phyloP scores from a whole-genome alignment of 257 asterid genomes.

The Gentiana macrophylla region DNA sequence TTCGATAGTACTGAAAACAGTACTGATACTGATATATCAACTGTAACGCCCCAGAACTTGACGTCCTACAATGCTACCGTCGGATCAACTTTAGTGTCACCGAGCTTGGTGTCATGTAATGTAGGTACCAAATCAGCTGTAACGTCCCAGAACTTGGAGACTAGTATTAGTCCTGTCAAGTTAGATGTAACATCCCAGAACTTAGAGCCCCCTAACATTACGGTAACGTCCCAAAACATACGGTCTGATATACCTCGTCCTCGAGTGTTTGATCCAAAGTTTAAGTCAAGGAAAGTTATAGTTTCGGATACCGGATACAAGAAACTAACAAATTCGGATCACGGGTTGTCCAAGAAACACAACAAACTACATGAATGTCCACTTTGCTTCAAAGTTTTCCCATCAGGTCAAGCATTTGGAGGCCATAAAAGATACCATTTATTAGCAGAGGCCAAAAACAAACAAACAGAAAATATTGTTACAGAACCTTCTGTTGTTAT shows the following conservation, averaged over 20 bases:
- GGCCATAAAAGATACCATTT: conserved; percentile 87
- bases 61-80: no score
- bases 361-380: conserved; percentile 58
- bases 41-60: neutral
- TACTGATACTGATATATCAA: conserved; percentile 23
- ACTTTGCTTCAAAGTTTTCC: conserved; percentile 58
- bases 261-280: no score
- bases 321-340: neutral
- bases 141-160: conserved; percentile 10
- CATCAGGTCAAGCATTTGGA: conserved; percentile 85
- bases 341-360: no score
- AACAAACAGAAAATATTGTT: neutral
- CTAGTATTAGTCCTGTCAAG: neutral
- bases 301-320: conserved; percentile 4
- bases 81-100: no score
- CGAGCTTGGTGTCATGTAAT: no score
- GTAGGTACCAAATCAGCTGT: no score
- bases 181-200: neutral
- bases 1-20: conserved; percentile 29
- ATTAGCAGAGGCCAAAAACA: conserved; percentile 26
- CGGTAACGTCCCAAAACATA: neutral
- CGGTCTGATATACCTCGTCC: no score
- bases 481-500: neutral
- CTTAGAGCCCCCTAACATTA: neutral
- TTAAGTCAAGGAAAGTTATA: no score